These are phyloP conservation scores for Sesbania bispinosa DNA, from an alignment of 306 rosid genomes.

Conservation along the genomic window DNA sequence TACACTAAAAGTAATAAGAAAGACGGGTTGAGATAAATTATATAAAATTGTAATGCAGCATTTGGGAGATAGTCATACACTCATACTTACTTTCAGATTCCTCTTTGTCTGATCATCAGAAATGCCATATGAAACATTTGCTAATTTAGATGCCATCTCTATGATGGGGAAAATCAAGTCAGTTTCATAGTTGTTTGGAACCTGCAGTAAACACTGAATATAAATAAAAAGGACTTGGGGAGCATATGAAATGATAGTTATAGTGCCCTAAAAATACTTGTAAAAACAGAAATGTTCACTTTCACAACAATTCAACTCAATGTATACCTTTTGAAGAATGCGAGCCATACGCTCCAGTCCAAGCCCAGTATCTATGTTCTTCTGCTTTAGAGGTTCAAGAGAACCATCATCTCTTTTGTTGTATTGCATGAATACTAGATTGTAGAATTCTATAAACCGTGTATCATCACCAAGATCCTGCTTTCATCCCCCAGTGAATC, in stretches of 20 bases:
- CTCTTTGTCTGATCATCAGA: constrained; percentile 69
- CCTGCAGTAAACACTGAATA: constrained; percentile 56
- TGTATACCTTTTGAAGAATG: constrained; percentile 80
- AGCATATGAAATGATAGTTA: constrained; percentile 18
- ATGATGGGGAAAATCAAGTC: constrained; percentile 94
- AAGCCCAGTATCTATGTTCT: constrained; percentile 92
- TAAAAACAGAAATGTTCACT: not conserved
- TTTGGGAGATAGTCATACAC: constrained; percentile 34
- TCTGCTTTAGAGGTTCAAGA: constrained; percentile 86
- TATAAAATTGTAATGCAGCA: constrained; percentile 6
- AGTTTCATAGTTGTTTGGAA: constrained; percentile 89
- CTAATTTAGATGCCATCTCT: constrained; percentile 68
- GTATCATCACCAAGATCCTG: constrained; percentile 90
- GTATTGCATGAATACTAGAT: constrained; percentile 94
- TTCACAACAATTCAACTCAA: constrained; percentile 16
- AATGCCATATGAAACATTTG: constrained; percentile 59
- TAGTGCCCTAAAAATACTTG: not conserved
- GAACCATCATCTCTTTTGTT: constrained; percentile 84
- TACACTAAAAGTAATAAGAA: not conserved
- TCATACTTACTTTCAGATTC: constrained; percentile 72
- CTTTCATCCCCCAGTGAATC: constrained; percentile 22
- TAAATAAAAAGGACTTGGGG: constrained; percentile 11
- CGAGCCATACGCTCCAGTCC: constrained; percentile 96
- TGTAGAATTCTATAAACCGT: constrained; percentile 89
- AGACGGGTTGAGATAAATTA: constrained; percentile 18